Evolutionary conservation across 768 basidiomycete genomes (phyloP), one percentile per base, ranked within the genome.

Genomic region (Terana coerulea): DNA sequence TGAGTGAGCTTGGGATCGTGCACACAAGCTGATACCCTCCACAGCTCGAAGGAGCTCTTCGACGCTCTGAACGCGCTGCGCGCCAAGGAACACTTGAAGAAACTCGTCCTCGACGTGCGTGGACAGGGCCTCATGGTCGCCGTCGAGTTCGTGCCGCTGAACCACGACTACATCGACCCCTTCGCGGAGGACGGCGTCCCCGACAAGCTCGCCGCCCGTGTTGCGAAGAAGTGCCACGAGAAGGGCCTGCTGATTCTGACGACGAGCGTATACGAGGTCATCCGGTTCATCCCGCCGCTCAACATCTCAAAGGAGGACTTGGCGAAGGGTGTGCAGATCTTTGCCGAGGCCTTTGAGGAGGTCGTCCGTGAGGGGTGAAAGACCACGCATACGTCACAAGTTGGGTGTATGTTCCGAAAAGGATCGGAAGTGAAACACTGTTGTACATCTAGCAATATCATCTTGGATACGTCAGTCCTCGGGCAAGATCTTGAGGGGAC

Each of bases 281-380:
- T 97, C 52, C 76, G 94, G 62, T 97, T 98, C 75, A 98, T 98
- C 61, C 95, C 95, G 3, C 81, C 95, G 14, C 68, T 98, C 60
- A 95, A 91, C 64, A 80, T 95, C 55, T 79, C 77, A 21, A 67
- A 80, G 67, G 79, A 75, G 64, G 91, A 98, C 64, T 70, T 97
- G 72, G 75, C 69, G 59, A 81, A 83, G 63, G 88, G 88, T 0
- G 74, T 72, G 52, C 61, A 66, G 33, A 83, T 90, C 24, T 91
- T 91, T 65, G 72, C 61, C 29, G 77, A 87, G 62, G 81, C 88
- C 8, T 78, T 93, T 11, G 74, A 77, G 64, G 86, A 90, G 58
- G 84, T 88, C 42, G 70, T 87, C 2, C 70, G 60, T 24, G 82
- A 73, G 49, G 69, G 61, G 2, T 65, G 28, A 58, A 17, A 11